Evolutionary conservation across 163 green algal genomes (phyloP).

Genomic region (Trebouxia gelatinosa): DNA sequence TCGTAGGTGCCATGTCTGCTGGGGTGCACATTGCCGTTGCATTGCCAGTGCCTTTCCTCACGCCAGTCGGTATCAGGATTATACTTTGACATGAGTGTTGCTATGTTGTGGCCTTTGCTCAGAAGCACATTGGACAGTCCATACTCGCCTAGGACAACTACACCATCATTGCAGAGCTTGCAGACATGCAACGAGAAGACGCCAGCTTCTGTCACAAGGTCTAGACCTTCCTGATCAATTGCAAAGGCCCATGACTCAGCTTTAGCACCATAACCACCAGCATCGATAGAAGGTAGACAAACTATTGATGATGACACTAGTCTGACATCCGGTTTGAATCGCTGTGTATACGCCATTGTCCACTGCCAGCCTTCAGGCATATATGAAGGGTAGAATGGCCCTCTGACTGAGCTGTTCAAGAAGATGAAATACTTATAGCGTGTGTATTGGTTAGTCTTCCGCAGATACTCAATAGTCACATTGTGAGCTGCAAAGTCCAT

Average conservation of each 20-base stretch:
- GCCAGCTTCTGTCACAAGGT: conserved; percentile 40
- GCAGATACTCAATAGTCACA: conserved; percentile 58
- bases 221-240: conserved; percentile 57
- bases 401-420: conserved; percentile 69
- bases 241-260: conserved; percentile 80
- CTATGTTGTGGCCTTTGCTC: conserved; percentile 64
- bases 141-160: conserved; percentile 76
- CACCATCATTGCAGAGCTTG: conserved; percentile 61
- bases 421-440: conserved; percentile 75
- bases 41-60: conserved; percentile 51
- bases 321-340: conserved; percentile 32
- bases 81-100: conserved; percentile 75
- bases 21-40: conserved; percentile 65
- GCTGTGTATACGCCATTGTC: conserved; percentile 61
- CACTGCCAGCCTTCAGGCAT: conserved; percentile 73
- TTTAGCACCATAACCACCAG: conserved; percentile 65
- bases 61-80: conserved; percentile 21
- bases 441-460: conserved; percentile 28
- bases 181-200: conserved; percentile 60
- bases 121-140: conserved; percentile 63
- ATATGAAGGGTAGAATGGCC: conserved; percentile 69
- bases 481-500: conserved; percentile 88
- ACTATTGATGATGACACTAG: conserved; percentile 67
- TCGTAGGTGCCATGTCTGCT: conserved; percentile 55
- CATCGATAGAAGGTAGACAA: conserved; percentile 60